Evolutionary conservation across 23 red algal species (phyloP).

Genomic region (Gracilariopsis chorda): DNA sequence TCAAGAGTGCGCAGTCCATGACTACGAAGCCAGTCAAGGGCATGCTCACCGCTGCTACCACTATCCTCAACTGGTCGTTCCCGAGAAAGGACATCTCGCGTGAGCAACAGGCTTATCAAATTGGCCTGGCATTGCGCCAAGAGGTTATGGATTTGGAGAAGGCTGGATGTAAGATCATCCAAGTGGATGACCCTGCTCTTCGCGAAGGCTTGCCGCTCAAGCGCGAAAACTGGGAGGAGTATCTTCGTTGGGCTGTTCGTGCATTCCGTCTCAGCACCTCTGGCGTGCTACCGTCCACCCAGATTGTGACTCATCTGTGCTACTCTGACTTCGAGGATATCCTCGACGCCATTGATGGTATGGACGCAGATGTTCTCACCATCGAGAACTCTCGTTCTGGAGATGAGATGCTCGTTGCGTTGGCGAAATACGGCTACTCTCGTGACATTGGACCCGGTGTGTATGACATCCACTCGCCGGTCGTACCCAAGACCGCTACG

Average conservation of each 20-base stretch:
- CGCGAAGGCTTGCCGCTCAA: conserved; percentile 91
- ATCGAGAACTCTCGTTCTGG: conserved; percentile 87
- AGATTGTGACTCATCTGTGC: conserved; percentile 91
- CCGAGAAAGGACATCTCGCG: conserved; percentile 83
- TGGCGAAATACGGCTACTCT: conserved; percentile 70
- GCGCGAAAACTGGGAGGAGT: conserved; percentile 55
- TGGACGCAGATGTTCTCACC: conserved; percentile 90
- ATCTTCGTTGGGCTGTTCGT: conserved; percentile 85
- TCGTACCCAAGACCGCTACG: conserved; percentile 59
- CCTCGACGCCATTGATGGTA: conserved; percentile 71
- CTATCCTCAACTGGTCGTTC: conserved; percentile 94
- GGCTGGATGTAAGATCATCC: conserved; percentile 73
- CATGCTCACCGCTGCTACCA: conserved; percentile 92
- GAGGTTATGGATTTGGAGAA: conserved; percentile 85
- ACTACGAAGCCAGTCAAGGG: conserved; percentile 86
- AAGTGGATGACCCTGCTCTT: conserved; percentile 92
- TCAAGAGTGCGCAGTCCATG: conserved; percentile 71
- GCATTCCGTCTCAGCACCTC: conserved; percentile 79
- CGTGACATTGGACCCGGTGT: conserved; percentile 89
- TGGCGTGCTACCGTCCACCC: conserved; percentile 59
- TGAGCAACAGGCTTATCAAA: conserved; percentile 77
- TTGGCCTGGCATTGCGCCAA: conserved; percentile 76
- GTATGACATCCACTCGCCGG: conserved; percentile 90
- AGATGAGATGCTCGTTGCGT: conserved; percentile 68
- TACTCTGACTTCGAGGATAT: conserved; percentile 94